A percentile compares a stretch with the other conserved stretches of the same genome.
Evolutionary conservation across 164 flowering plant genomes (phyloP).

Genomic region (Annona squamosa): DNA sequence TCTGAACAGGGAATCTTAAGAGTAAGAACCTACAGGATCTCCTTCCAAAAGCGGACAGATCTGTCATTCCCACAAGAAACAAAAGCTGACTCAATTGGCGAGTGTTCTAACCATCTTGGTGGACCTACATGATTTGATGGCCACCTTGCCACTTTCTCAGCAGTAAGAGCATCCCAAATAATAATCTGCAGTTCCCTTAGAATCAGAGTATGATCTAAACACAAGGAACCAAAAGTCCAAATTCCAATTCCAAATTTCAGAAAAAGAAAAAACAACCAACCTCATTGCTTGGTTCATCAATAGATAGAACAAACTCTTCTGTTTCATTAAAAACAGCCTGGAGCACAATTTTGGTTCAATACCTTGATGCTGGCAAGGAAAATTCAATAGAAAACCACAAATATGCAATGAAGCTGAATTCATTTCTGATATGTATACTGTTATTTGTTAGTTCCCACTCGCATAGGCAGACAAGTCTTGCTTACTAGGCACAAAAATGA

Average conservation of each 20-base stretch:
- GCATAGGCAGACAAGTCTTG: not conserved
- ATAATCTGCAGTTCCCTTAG: constrained; percentile 45
- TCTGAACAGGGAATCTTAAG: not conserved
- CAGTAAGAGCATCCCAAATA: constrained; percentile 74
- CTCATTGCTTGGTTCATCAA: constrained; percentile 81
- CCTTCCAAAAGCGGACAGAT: constrained; percentile 79
- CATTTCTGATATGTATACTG: not conserved
- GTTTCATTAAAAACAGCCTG: constrained; percentile 86
- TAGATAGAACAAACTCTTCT: constrained; percentile 68
- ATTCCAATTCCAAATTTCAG: not conserved
- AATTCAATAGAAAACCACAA: not conserved
- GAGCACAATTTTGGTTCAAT: constrained; percentile 7
- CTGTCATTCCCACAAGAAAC: constrained; percentile 74
- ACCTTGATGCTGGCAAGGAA: not conserved
- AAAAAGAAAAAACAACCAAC: constrained; percentile 21
- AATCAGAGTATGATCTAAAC: constrained; percentile 2
- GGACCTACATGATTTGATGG: constrained; percentile 72
- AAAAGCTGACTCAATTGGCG: constrained; percentile 72
- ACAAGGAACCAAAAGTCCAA: not conserved
- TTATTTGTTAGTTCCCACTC: not conserved
- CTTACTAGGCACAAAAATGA: not conserved
- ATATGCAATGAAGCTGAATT: not conserved
- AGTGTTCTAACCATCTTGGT: constrained; percentile 83
- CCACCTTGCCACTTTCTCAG: constrained; percentile 68
- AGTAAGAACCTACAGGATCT: constrained; percentile 20